A percentile compares a stretch with the other conserved stretches of the same genome.
Evolutionary conservation across 2,329 filamentous ascomycete genomes (phyloP).

Genomic region (Macrophomina pseudophaseolina): DNA sequence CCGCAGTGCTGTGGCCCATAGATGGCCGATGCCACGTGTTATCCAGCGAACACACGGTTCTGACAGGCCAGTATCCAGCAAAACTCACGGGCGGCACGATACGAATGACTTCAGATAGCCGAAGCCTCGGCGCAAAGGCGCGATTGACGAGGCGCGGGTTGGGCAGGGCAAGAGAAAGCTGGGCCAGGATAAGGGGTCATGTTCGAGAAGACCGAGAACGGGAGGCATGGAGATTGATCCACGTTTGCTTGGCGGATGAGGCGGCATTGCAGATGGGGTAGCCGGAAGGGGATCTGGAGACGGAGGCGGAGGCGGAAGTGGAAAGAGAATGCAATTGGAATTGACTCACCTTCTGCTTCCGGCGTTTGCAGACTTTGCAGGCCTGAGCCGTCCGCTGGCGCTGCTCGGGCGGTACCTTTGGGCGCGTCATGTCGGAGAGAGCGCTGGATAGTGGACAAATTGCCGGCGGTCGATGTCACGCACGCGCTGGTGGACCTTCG

Average conservation of each 20-base stretch:
- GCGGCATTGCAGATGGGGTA: neutral
- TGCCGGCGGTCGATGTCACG: constrained; percentile 21
- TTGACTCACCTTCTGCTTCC: constrained; percentile 66
- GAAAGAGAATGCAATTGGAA: neutral
- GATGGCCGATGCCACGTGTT: constrained; percentile 4
- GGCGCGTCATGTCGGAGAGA: constrained; percentile 53
- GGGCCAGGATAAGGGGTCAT: neutral
- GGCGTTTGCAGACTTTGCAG: constrained; percentile 68
- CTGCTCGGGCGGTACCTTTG: constrained; percentile 63
- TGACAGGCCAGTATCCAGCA: neutral
- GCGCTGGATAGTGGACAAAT: constrained; percentile 11
- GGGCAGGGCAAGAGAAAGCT: neutral
- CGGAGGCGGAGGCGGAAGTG: constrained; percentile 17
- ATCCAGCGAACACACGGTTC: neutral
- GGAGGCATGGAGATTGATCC: neutral
- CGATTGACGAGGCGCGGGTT: neutral
- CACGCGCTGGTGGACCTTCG: constrained; percentile 20
- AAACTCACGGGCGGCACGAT: neutral
- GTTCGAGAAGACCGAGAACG: neutral
- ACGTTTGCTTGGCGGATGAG: constrained; percentile 3
- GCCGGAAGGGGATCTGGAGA: neutral
- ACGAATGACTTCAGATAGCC: neutral
- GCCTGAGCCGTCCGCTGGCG: constrained; percentile 67
- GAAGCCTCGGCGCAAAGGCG: neutral
- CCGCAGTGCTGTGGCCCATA: neutral